A percentile compares a stretch with the other conserved stretches of the same genome.
These are phyloP conservation scores for Backusella luteola DNA, from an alignment of 192 early-diverging fungal genomes.

Conservation along the genomic window DNA sequence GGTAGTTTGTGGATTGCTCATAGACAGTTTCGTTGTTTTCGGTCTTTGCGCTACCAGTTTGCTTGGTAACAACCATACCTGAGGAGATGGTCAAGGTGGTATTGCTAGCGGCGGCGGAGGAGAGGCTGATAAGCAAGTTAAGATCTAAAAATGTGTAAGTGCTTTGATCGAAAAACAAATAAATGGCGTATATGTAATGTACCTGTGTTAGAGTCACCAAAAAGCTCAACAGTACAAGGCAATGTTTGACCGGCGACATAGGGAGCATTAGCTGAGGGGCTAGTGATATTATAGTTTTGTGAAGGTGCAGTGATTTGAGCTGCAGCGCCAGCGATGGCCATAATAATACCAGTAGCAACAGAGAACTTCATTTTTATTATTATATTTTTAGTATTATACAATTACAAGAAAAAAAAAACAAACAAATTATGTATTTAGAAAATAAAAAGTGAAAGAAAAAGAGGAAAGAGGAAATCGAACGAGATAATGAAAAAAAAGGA, in stretches of 20 bases:
- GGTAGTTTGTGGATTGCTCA: slow-evolving; percentile 28
- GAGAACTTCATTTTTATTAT: slow-evolving; percentile 19
- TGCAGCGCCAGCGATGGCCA: slow-evolving; percentile 9
- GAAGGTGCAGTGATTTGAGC: slow-evolving; percentile 27
- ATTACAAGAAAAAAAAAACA: not conserved
- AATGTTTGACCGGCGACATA: slow-evolving; percentile 33
- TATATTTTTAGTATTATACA: not conserved
- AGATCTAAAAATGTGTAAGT: slow-evolving; percentile 13
- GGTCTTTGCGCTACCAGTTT: not conserved
- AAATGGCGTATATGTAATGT: slow-evolving; percentile 13
- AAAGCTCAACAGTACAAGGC: slow-evolving; percentile 28
- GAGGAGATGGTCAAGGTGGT: slow-evolving; percentile 9
- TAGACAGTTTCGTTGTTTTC: slow-evolving; percentile 25
- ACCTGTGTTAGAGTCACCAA: slow-evolving; percentile 23
- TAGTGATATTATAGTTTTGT: slow-evolving; percentile 32
- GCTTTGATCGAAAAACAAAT: not conserved
- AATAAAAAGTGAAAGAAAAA: not conserved
- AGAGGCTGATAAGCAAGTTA: slow-evolving; percentile 24
- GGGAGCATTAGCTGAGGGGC: slow-evolving; percentile 23
- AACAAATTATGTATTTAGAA: not conserved
- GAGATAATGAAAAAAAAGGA: not conserved
- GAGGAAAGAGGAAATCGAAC: not conserved
- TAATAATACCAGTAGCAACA: not conserved
- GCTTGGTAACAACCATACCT: slow-evolving; percentile 28
- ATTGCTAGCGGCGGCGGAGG: slow-evolving; percentile 9